Evolutionary conservation across 1,284 basidiomycete species (phyloP).

Genomic region (Mrakiaceae sp.): DNA sequence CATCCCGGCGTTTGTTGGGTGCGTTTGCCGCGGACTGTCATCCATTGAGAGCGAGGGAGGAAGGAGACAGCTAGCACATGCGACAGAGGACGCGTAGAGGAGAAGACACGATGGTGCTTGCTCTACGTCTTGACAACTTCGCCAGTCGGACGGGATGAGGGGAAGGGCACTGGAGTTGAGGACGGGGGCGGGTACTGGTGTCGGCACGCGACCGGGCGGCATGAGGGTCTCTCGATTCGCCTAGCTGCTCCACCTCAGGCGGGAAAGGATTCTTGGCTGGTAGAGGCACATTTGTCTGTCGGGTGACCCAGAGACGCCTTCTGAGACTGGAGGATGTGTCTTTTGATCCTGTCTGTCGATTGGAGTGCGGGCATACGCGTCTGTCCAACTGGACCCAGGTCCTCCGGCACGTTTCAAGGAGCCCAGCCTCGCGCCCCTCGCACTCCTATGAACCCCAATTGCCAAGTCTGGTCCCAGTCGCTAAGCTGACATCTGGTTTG

Average conservation of each 20-base stretch:
- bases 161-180: too few species aligned
- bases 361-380: background rate
- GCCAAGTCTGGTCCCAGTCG: background rate
- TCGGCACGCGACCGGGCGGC: too few species aligned
- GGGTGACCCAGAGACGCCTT: too few species aligned
- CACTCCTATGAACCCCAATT: too few species aligned
- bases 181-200: too few species aligned
- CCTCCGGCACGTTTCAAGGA: background rate
- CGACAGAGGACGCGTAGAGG: background rate
- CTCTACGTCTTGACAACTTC: background rate
- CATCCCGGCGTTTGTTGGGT: conserved; percentile 90
- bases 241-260: too few species aligned
- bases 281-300: too few species aligned
- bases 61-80: background rate
- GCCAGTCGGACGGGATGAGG: background rate
- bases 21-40: conserved; percentile 22
- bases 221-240: too few species aligned
- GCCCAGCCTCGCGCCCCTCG: background rate
- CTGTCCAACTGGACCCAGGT: background rate
- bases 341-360: background rate
- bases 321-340: background rate
- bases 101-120: background rate
- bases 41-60: background rate
- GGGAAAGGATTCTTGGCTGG: too few species aligned
- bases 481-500: background rate